These are phyloP conservation scores for Daldinia eschscholtzii DNA, from an alignment of 2,329 filamentous ascomycete genomes.

Conservation along the genomic window DNA sequence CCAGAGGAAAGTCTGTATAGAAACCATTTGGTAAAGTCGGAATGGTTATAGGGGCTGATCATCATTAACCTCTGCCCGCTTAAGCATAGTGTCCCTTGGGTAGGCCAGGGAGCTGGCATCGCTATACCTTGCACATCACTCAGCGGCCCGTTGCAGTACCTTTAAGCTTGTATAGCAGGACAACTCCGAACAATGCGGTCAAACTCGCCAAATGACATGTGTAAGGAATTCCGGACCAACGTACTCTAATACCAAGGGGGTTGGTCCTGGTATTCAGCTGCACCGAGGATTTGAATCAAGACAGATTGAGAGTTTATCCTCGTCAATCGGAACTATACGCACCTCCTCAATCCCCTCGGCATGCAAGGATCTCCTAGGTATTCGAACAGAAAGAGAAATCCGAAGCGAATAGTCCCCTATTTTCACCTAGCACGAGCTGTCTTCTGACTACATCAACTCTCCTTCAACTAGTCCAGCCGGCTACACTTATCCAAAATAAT, in stretches of 20 bases:
- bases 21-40: not conserved
- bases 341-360: not conserved
- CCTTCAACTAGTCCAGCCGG: not conserved
- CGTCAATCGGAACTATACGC: not conserved
- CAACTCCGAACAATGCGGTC: not conserved
- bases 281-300: not conserved
- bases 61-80: not conserved
- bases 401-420: not conserved
- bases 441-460: not conserved
- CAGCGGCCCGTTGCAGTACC: not conserved
- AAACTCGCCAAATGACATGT: not conserved
- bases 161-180: not conserved
- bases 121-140: not conserved
- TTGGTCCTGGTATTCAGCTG: not conserved
- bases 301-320: not conserved
- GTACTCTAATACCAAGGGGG: not conserved
- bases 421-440: not conserved
- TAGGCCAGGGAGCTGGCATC: not conserved
- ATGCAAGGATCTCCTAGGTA: not conserved
- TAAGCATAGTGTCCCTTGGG: not conserved
- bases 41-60: conserved; percentile 6
- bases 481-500: not conserved
- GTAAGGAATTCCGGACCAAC: not conserved
- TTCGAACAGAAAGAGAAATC: not conserved
- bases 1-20: not conserved